Evolutionary conservation across 2,329 filamentous ascomycete genomes (phyloP), one percentile per base, ranked within the genome.

Genomic region (Cladophialophora bantiana): DNA sequence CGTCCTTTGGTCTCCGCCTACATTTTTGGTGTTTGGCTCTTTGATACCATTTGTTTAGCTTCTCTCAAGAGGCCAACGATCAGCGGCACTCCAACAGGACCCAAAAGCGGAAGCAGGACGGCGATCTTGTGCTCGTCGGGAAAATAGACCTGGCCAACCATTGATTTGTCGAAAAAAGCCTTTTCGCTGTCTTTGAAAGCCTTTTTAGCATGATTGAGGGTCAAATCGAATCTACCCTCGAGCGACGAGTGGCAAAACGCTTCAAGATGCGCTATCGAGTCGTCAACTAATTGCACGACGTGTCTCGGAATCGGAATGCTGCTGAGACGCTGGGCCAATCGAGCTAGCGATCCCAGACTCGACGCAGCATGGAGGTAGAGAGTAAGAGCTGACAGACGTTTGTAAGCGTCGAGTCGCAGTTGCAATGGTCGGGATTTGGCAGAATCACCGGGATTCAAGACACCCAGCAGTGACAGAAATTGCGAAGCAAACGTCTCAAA

Each of bases 101-200:
- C 95, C 48, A 99, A 81, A 10, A 99, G 81, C 1, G 95, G 95
- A 73, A 99, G 80, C 77, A 99, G 99, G 0, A 99, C 95, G 0
- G 95, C 95, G 31, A 99, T 88, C 79, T 98, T 99, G 78, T 99
- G 95, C 81, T 99, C 95, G 75, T 99, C 95, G 0, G 95, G 95
- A 78, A 99, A 99, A 78, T 98, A 99, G 1, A 98, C 89, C 80
- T 98, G 95, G 0, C 94, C 95, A 12, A 99, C 95, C 95, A 99
- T 99, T 75, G 92, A 96, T 80, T 96, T 96, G 79, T 99, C 95
- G 73, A 99, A 99, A 79, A 99, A 99, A 0, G 94, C 94, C 68
- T 90, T 89, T 77, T 99, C 95, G 0, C 93, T 94, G 76, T 96
- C 93, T 2, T 88, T 86, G 78, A 97, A 94, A 5, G 95, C 95